Base-by-base conservation (phyloP, 306 rosid genomes). In the Glycine soja region DNA sequence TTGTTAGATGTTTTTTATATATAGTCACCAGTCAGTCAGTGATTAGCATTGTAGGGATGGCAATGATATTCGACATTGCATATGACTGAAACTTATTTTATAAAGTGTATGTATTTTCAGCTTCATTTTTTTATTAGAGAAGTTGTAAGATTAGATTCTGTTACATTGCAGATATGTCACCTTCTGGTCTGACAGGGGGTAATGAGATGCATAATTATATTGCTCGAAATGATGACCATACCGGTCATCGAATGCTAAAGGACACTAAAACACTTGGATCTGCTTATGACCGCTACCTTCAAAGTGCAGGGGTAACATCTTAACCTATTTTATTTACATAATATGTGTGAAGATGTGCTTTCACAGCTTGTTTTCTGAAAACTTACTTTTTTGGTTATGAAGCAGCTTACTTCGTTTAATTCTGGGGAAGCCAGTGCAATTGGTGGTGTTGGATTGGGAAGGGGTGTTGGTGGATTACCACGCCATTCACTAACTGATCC, bases 231-330 rank as follows among this genome's bases (percentile, higher is more conserved):
- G 90, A 90, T 84, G 89, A 89, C 65, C 83, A 62, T 71, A 75
- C 84, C 59, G 92, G 86, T 78, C 87, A 74, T 36, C 88, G 79
- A 86, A 62, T 80, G 53, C 63, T 86, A 50, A 91, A 88, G 80
- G 93, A 90, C 77, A 89, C 91, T 12, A 82, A 85, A 62, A 54
- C 91, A 16, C 84, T 94, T 15, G 97, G 93, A 62, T 94, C 95
- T 66, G 95, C 97, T 34, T 94, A 92, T 85, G 98, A 94, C 57
- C 92, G 86, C 65, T 94, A 91, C 87, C 97, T 94, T 87, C 98
- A 89, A 82, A 91, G 70, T 81, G 85, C 83, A 14, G 95, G 85
- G 85, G 98, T 94, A 92, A 82, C 82, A 56, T 73, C 74, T 63
- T 74, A 14, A 66, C 67, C 80, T 71, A 32, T 82, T 54, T 58